phyloP scores from a whole-genome alignment of 805 yeast species.

The Starmerella apicola region DNA sequence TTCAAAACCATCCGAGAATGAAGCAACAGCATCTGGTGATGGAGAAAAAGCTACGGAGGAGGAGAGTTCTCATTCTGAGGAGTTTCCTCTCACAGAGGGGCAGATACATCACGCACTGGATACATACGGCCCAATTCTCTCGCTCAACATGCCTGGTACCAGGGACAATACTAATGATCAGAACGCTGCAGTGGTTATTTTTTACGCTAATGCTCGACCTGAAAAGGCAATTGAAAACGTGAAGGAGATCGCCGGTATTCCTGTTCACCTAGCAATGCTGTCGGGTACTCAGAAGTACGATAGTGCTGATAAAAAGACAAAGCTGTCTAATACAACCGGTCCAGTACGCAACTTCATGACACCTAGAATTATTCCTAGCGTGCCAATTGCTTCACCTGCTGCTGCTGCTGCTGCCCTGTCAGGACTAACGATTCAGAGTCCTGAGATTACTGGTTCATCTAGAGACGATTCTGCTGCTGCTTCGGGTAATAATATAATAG shows the following conservation, averaged over 20 bases:
- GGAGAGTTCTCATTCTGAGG: no score
- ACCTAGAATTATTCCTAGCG: neutral
- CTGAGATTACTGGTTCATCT: no score
- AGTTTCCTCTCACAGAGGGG: conserved; percentile 37
- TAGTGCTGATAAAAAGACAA: neutral
- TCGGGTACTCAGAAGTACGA: conserved; percentile 7
- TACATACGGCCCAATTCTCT: conserved; percentile 37
- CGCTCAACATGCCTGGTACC: conserved; percentile 42
- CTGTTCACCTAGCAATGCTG: conserved; percentile 36
- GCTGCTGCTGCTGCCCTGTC: neutral
- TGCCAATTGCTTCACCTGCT: neutral
- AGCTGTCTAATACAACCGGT: neutral
- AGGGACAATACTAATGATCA: conserved; percentile 25
- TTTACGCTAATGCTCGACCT: conserved; percentile 33
- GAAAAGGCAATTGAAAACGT: conserved; percentile 39
- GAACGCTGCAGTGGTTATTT: conserved; percentile 49
- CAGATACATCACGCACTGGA: conserved; percentile 35
- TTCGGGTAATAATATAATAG: no score
- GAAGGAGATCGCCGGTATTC: conserved; percentile 32
- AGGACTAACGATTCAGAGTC: no score
- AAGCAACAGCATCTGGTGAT: no score
- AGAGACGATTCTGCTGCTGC: no score
- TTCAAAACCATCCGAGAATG: no score
- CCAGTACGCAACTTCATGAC: neutral
- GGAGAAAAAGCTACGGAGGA: neutral